Percentiles rank a stretch among this genome's conserved stretches.
Evolutionary conservation across 805 yeast genomes (phyloP).

Genomic region (Zygotorulaspora chibaensis): DNA sequence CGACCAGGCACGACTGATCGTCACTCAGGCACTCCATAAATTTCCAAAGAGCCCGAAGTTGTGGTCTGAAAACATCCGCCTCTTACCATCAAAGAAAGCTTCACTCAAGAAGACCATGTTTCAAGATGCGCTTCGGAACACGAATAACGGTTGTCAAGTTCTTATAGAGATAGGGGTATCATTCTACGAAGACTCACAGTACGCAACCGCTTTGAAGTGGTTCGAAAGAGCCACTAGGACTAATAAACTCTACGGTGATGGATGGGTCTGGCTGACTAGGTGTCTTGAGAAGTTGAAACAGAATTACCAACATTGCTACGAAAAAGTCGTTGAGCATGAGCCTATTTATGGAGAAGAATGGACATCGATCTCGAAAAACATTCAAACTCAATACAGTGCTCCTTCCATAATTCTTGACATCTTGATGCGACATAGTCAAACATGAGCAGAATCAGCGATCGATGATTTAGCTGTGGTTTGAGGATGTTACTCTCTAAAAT

Average conservation of each 20-base stretch:
- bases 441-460: not conserved
- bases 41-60: conserved; percentile 56
- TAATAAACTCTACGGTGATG: conserved; percentile 64
- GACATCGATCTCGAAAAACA: conserved; percentile 48
- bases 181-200: conserved; percentile 63
- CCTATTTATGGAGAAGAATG: conserved; percentile 64
- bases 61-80: conserved; percentile 59
- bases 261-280: conserved; percentile 63
- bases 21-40: conserved; percentile 54
- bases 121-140: conserved; percentile 64
- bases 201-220: conserved; percentile 65
- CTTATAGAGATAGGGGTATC: conserved; percentile 61
- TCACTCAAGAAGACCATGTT: conserved; percentile 54
- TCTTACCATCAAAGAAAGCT: conserved; percentile 36
- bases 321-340: conserved; percentile 40
- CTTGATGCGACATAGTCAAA: not conserved
- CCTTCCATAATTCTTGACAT: conserved; percentile 40
- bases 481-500: conserved; percentile 2
- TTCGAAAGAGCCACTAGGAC: conserved; percentile 60
- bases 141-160: conserved; percentile 56
- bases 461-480: conserved; percentile 1
- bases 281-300: conserved; percentile 38
- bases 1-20: conserved; percentile 49
- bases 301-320: conserved; percentile 3
- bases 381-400: conserved; percentile 42